Evolutionary conservation across 1,284 basidiomycete genomes (phyloP).

Genomic region (Ceratobasidium papillatum): DNA sequence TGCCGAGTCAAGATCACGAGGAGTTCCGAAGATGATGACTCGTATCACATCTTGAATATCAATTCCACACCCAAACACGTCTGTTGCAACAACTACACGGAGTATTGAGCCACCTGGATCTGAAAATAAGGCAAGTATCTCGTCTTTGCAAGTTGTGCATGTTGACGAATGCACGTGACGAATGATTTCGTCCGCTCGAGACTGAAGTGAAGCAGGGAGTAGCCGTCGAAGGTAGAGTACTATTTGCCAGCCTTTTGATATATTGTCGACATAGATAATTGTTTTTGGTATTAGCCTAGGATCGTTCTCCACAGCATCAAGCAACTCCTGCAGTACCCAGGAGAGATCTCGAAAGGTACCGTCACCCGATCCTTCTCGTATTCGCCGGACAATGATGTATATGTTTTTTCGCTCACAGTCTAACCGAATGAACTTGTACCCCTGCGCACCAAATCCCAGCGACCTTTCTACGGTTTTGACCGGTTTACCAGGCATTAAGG

Average conservation of each 20-base stretch:
- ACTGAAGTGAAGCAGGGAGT: not conserved
- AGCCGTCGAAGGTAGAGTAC: not conserved
- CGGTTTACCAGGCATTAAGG: not conserved
- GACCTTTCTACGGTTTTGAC: not conserved
- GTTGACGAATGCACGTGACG: not conserved
- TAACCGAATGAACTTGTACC: not conserved
- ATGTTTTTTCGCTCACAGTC: not conserved
- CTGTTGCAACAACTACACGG: not conserved
- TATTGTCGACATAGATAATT: constrained; percentile 1
- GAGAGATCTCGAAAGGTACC: not conserved
- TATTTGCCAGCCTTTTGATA: not conserved
- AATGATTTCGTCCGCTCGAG: not conserved
- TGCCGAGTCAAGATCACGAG: not conserved
- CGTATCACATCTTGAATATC: not conserved
- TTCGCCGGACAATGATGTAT: not conserved
- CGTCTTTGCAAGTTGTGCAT: not conserved
- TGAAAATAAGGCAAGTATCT: not conserved
- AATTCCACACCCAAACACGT: constrained; percentile 3
- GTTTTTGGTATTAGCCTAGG: not conserved
- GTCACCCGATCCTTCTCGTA: not conserved
- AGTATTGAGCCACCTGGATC: not conserved
- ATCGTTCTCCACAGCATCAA: not conserved
- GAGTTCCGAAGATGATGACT: not conserved
- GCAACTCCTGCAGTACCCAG: not conserved
- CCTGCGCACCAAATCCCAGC: not conserved